A percentile compares a stretch with the other conserved stretches of the same genome.
Evolutionary conservation across 306 rosid species (phyloP).

Genomic region (Leucaena leucocephala): DNA sequence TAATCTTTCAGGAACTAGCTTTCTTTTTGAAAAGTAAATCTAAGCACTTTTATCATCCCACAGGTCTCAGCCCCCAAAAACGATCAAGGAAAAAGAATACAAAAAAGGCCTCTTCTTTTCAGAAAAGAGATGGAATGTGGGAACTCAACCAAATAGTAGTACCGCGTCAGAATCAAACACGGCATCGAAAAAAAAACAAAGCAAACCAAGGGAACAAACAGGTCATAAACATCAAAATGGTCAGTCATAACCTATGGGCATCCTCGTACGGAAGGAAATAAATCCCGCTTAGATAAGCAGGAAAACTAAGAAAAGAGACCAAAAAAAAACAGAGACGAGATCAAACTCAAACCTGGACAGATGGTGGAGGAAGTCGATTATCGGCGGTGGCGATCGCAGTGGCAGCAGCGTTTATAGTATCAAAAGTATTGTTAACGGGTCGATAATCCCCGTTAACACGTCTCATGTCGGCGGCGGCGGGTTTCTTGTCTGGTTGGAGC

Average conservation of each 20-base stretch:
- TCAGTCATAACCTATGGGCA: neutral
- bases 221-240: conserved; percentile 6
- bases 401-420: conserved; percentile 95
- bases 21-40: conserved; percentile 36
- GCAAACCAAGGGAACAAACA: neutral
- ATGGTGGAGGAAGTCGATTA: conserved; percentile 62
- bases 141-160: conserved; percentile 34
- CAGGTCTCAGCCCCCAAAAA: neutral
- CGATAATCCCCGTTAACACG: conserved; percentile 50
- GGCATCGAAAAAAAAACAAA: neutral
- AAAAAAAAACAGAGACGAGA: neutral
- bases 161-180: neutral
- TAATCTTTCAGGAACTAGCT: conserved; percentile 10
- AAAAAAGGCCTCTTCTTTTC: conserved; percentile 28
- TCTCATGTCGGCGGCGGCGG: conserved; percentile 45
- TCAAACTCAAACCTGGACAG: conserved; percentile 53
- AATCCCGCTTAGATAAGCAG: neutral
- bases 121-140: conserved; percentile 25
- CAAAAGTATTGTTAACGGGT: conserved; percentile 56
- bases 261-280: neutral
- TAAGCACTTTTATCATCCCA: conserved; percentile 23
- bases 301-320: neutral
- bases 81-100: conserved; percentile 1
- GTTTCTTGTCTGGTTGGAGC: neutral
- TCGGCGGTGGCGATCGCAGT: conserved; percentile 73